phyloP scores from a whole-genome alignment of 2,329 filamentous ascomycete genomes.

The Ploettnerulaceae sp. region DNA sequence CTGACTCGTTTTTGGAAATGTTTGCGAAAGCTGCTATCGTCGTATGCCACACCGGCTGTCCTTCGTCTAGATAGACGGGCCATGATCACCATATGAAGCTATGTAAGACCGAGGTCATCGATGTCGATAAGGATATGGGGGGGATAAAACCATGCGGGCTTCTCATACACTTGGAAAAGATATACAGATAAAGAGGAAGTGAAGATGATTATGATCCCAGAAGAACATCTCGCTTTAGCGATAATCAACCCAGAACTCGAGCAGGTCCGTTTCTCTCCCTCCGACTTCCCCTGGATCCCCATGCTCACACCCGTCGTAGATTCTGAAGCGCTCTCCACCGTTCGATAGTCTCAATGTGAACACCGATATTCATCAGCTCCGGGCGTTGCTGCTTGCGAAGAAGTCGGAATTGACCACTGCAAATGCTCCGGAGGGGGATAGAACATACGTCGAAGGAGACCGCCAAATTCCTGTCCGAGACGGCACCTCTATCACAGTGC shows the following conservation, averaged over 20 bases:
- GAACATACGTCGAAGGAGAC: conserved; percentile 23
- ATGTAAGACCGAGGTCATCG: no score
- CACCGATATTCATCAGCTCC: conserved; percentile 13
- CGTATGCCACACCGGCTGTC: no score
- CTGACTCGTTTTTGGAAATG: no score
- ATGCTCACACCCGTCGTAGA: conserved; percentile 3
- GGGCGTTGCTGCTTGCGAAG: conserved; percentile 1
- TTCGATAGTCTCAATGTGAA: conserved; percentile 1
- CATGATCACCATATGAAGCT: no score
- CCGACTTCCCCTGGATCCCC: not conserved
- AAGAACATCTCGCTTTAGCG: conserved; percentile 17
- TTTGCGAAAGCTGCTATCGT: no score
- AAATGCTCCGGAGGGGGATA: not conserved
- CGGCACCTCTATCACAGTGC: conserved; percentile 19
- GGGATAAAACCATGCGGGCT: no score
- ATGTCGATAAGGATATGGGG: no score
- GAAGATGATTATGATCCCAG: conserved; percentile 11
- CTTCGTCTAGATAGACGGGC: no score
- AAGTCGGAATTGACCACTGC: conserved; percentile 3
- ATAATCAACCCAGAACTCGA: conserved; percentile 20
- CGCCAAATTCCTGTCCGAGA: conserved; percentile 25
- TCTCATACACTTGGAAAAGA: no score
- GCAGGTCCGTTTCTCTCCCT: conserved; percentile 11
- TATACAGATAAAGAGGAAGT: no score
- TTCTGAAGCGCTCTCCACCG: conserved; percentile 2